Evolutionary conservation across 2,329 filamentous ascomycete species (phyloP).

Genomic region (Ophiocordyceps unilateralis): DNA sequence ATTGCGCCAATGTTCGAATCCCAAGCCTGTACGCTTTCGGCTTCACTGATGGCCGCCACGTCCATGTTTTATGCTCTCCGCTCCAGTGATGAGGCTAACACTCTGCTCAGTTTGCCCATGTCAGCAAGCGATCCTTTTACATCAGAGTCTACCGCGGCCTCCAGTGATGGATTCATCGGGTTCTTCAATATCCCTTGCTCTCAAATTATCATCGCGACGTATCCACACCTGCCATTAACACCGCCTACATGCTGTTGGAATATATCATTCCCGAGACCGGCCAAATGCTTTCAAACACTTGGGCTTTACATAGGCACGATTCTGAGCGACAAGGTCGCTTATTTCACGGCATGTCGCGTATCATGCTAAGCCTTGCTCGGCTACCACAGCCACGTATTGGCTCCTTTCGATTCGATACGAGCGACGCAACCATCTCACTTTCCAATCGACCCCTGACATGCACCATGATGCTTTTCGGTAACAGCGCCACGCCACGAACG

Average conservation of each 20-base stretch:
- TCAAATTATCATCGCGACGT: constrained; percentile 5
- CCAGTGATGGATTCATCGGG: constrained; percentile 2
- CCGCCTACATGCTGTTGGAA: constrained; percentile 9
- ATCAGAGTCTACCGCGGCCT: neutral
- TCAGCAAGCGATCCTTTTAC: constrained; percentile 2
- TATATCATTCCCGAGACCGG: constrained; percentile 7
- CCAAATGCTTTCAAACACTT: constrained; percentile 8
- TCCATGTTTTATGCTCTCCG: constrained; percentile 2
- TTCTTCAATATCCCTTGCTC: constrained; percentile 5
- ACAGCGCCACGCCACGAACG: constrained; percentile 13
- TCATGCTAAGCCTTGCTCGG: constrained; percentile 7
- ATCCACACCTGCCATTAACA: constrained; percentile 1
- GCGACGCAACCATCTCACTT: constrained; percentile 12
- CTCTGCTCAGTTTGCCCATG: constrained; percentile 5
- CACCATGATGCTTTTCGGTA: constrained; percentile 10
- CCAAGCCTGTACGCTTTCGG: constrained; percentile 8
- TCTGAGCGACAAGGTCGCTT: constrained; percentile 2
- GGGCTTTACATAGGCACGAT: constrained; percentile 4
- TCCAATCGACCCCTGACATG: constrained; percentile 9
- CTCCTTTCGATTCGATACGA: constrained; percentile 7
- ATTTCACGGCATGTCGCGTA: constrained; percentile 6
- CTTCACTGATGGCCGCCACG: constrained; percentile 4
- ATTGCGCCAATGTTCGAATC: constrained; percentile 12
- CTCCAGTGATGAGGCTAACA: neutral
- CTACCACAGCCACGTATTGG: constrained; percentile 7